phyloP scores from a whole-genome alignment of 2,329 filamentous ascomycete genomes.

The Pseudophaeomoniella oleicola region DNA sequence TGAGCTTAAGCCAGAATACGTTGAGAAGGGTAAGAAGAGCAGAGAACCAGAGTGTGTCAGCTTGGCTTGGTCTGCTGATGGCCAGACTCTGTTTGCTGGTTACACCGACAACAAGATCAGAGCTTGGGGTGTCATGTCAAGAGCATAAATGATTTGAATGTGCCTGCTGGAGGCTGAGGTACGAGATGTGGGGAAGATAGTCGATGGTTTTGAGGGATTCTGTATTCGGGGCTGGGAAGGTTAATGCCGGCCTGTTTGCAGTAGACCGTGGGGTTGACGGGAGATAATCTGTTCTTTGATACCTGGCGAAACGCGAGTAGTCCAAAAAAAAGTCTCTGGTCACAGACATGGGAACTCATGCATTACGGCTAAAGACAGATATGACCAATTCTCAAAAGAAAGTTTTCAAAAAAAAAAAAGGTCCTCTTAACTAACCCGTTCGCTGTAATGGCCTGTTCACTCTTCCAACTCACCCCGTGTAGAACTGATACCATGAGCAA shows the following conservation, averaged over 20 bases:
- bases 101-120: slow-evolving; percentile 99
- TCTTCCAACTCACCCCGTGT: too few relatives aligned
- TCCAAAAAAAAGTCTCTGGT: background rate
- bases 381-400: background rate
- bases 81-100: slow-evolving; percentile 97
- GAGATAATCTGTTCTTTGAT: background rate
- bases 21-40: slow-evolving; percentile 95
- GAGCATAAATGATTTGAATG: slow-evolving; percentile 45
- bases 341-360: background rate
- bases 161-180: background rate
- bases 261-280: too few relatives aligned
- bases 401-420: too few relatives aligned
- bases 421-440: too few relatives aligned
- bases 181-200: background rate
- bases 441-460: too few relatives aligned
- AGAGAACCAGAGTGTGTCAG: slow-evolving; percentile 95
- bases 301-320: background rate
- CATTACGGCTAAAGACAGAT: background rate
- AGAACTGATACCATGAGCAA: too few relatives aligned
- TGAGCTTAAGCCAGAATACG: slow-evolving; percentile 97
- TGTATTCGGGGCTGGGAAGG: too few relatives aligned
- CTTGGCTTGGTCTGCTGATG: slow-evolving; percentile 94
- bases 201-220: too few relatives aligned
- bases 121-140: slow-evolving; percentile 94
- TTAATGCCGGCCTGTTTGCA: too few relatives aligned